These are phyloP conservation scores for Saccharomycopsis malanga DNA, from an alignment of 805 yeast species.

Conservation along the genomic window DNA sequence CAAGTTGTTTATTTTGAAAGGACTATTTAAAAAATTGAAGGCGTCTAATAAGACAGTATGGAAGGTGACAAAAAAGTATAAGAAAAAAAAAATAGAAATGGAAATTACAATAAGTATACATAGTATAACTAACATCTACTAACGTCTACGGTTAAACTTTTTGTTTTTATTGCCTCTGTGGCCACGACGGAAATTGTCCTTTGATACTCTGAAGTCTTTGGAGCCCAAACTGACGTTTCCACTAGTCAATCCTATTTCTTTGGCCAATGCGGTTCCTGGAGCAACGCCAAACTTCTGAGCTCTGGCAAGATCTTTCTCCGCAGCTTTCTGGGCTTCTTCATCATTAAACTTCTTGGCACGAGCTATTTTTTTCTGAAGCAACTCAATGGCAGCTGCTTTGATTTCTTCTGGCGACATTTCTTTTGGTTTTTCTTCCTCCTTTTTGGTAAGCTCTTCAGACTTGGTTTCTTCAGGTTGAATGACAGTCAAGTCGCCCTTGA, in stretches of 20 bases:
- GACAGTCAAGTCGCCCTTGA: conserved; percentile 18
- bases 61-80: too few relatives aligned
- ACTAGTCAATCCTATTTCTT: conserved; percentile 53
- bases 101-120: neutral
- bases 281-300: conserved; percentile 82
- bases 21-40: too few relatives aligned
- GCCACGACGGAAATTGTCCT: neutral
- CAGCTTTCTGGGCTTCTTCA: conserved; percentile 38
- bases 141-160: neutral
- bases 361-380: conserved; percentile 56
- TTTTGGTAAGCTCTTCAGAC: conserved; percentile 21
- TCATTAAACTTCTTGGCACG: conserved; percentile 75
- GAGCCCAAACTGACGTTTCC: neutral
- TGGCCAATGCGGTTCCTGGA: conserved; percentile 55
- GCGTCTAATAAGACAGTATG: too few relatives aligned
- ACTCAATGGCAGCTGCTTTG: conserved; percentile 58
- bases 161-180: neutral
- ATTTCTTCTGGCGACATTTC: conserved; percentile 61
- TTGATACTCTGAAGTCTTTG: conserved; percentile 4
- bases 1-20: too few relatives aligned
- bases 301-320: conserved; percentile 58
- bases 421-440: conserved; percentile 27
- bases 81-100: too few relatives aligned
- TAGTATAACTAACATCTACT: neutral
- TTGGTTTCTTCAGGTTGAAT: conserved; percentile 18